phyloP scores from a whole-genome alignment of 2,329 filamentous ascomycete genomes.

The Thielaviopsis ethacetica region DNA sequence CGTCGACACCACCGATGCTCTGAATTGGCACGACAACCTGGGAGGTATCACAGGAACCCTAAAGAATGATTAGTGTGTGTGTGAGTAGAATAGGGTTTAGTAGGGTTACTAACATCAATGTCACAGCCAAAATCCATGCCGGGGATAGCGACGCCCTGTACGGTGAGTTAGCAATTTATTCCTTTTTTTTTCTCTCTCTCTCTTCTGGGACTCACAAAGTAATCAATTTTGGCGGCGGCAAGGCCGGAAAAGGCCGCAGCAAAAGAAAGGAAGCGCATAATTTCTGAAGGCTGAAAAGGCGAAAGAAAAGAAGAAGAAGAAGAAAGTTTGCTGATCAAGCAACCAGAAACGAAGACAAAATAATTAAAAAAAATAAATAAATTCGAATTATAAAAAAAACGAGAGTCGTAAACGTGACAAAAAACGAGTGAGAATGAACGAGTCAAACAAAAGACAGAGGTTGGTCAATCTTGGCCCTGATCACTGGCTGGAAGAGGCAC shows the following conservation, averaged over 20 bases:
- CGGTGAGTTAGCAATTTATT: not conserved
- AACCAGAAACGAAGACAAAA: not conserved
- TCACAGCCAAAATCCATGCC: conserved; percentile 28
- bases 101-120: conserved; percentile 20
- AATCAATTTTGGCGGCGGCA: conserved; percentile 4
- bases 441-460: not conserved
- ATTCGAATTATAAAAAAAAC: not conserved
- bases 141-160: conserved; percentile 23
- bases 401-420: not conserved
- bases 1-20: conserved; percentile 18
- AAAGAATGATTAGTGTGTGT: not conserved
- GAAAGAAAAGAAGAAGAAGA: not conserved
- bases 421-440: not conserved
- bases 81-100: not conserved
- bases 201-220: conserved; percentile 1
- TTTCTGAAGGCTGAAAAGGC: not conserved
- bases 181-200: not conserved
- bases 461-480: not conserved
- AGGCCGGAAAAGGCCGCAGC: conserved; percentile 5
- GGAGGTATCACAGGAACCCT: conserved; percentile 20
- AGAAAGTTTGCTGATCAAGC: not conserved
- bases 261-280: conserved; percentile 1
- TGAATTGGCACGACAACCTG: conserved; percentile 20
- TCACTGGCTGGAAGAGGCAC: not conserved
- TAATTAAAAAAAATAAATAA: not conserved